Evolutionary conservation across 805 yeast genomes (phyloP), one percentile per base, ranked within the genome.

Genomic region (Candida adriatica): DNA sequence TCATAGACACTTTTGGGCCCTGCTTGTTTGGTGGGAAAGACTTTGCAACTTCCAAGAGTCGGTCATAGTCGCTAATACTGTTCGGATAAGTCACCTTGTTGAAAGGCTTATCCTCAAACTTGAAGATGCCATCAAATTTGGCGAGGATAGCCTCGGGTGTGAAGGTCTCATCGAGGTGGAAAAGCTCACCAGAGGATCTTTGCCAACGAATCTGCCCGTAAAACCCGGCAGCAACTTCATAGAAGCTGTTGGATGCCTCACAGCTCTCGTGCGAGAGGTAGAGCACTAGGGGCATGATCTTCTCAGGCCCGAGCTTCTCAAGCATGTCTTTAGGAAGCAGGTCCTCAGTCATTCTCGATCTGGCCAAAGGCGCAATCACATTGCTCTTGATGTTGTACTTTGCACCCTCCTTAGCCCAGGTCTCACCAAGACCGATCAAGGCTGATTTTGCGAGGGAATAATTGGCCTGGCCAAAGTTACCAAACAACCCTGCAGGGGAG

Each of bases 381-480:
- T 90, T 90, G 29, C 82, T 85, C 41, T 66, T 64, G 54, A 90
- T 90, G 62, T 87, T 86, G 64, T 82, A 75, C 54, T 71, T 84
- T 31, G 58, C 72, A 45, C 98, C 98, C 62, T 90, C 98, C 62
- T 86, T 88, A 16, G 96, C 95, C 52, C 88, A 72, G 7, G 96
- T 87, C 60, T 90, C 96, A 28, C 94, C 81, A 48, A 90, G 75
- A 8, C 96, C 97, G 35, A 90, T 83, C 32, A 87, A 64, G 13
- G 84, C 97, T 41, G 83, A 64, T 59, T 90, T 90, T 15, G 96
- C 96, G 18, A 95, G 88, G 1, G 96, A 78, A 62, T 90, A 90
- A 63, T 90, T 90, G 24, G 95, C 75, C 63, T 90, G 98, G 30
- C 98, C 98, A 61, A 88, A 90, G 62, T 87, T 87, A 41, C 98